Percentiles rank a stretch among this genome's conserved stretches.
These are phyloP conservation scores for Collybia sordida DNA, from an alignment of 768 basidiomycete species.

Conservation along the genomic window DNA sequence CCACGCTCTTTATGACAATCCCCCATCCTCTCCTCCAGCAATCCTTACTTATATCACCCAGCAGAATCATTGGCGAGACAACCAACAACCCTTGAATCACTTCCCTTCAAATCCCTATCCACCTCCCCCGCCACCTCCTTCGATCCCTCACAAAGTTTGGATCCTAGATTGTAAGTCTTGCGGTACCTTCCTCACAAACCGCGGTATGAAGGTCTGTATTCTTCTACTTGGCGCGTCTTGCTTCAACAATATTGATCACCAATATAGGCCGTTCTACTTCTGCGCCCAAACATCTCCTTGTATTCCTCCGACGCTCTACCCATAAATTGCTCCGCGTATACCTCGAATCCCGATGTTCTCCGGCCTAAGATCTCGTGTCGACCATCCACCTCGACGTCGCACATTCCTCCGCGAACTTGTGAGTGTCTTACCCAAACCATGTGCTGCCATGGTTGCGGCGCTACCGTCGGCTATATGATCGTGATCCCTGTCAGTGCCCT, in stretches of 20 bases:
- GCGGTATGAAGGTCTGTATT: slow-evolving; percentile 73
- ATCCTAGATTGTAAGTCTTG: slow-evolving; percentile 78
- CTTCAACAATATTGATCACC: slow-evolving; percentile 4
- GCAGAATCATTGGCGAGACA: slow-evolving; percentile 11
- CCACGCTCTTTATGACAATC: slow-evolving; percentile 25
- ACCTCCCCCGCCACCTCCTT: slow-evolving; percentile 36
- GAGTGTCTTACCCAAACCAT: slow-evolving; percentile 84
- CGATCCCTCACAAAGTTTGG: slow-evolving; percentile 73
- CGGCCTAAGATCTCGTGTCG: slow-evolving; percentile 35
- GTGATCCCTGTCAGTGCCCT: slow-evolving; percentile 52
- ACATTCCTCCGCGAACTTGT: slow-evolving; percentile 57
- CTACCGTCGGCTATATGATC: slow-evolving; percentile 77
- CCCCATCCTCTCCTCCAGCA: slow-evolving; percentile 15
- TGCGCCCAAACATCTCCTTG: slow-evolving; percentile 77
- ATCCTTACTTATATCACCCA: slow-evolving; percentile 30
- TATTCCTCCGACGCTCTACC: slow-evolving; percentile 84
- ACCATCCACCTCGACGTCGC: slow-evolving; percentile 23
- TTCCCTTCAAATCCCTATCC: slow-evolving; percentile 42
- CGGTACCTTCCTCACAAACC: slow-evolving; percentile 73
- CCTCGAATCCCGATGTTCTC: slow-evolving; percentile 44
- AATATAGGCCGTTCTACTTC: slow-evolving; percentile 74
- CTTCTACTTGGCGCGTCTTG: slow-evolving; percentile 1
- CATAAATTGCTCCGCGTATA: slow-evolving; percentile 70
- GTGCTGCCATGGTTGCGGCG: slow-evolving; percentile 79
- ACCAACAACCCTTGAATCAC: slow-evolving; percentile 28